Evolutionary conservation across 176 grass and related monocot species (phyloP).

Genomic region (Lolium perenne): DNA sequence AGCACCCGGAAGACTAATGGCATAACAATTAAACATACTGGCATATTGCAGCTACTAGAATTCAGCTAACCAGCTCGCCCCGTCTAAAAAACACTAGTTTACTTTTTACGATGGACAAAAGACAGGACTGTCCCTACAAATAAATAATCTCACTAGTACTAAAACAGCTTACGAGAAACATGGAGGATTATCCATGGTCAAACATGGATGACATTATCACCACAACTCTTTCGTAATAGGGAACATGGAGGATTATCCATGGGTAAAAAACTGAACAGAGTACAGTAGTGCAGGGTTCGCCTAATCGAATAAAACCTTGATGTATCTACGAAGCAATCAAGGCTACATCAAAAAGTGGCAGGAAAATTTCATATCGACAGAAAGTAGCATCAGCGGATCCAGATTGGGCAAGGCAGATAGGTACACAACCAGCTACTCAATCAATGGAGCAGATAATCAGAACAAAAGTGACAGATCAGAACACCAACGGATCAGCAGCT

Average conservation of each 20-base stretch:
- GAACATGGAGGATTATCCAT: background rate
- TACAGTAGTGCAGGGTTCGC: background rate
- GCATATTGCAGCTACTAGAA: background rate
- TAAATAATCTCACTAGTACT: background rate
- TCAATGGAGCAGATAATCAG: background rate
- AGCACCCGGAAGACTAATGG: background rate
- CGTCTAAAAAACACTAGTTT: background rate
- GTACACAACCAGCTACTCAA: constrained; percentile 2
- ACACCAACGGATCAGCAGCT: background rate
- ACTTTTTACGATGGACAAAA: constrained; percentile 24
- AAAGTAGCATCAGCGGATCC: background rate
- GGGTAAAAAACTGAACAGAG: background rate
- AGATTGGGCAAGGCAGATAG: background rate
- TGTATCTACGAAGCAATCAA: background rate
- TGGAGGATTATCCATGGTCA: no score
- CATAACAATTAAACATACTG: background rate
- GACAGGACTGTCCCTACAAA: background rate
- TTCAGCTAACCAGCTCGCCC: background rate
- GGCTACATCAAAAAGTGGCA: constrained; percentile 25
- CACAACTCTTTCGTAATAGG: background rate
- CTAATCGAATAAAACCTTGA: background rate
- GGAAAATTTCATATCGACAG: constrained; percentile 4
- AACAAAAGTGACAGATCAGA: background rate
- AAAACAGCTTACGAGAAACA: background rate
- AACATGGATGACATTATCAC: background rate